These are phyloP conservation scores for Fusarium sp. DNA, from an alignment of 2,329 filamentous ascomycete genomes.

Conservation along the genomic window DNA sequence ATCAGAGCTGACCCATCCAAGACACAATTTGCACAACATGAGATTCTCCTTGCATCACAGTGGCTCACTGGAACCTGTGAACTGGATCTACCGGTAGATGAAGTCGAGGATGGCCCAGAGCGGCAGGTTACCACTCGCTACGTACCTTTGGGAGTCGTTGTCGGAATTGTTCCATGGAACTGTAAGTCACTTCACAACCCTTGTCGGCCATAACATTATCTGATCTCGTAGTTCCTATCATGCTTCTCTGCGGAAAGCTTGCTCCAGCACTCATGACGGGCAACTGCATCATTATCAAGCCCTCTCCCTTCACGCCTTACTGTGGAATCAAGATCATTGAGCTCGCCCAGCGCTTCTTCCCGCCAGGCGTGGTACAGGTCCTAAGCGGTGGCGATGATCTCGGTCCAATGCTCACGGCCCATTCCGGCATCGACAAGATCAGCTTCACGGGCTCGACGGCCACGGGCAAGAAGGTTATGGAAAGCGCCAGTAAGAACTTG, in stretches of 20 bases:
- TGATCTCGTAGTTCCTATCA: slow-evolving; percentile 52
- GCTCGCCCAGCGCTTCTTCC: slow-evolving; percentile 69
- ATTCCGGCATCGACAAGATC: slow-evolving; percentile 73
- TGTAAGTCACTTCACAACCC: slow-evolving; percentile 45
- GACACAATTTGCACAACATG: too few species aligned
- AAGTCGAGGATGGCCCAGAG: slow-evolving; percentile 10
- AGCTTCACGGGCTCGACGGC: slow-evolving; percentile 74
- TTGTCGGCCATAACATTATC: too few species aligned
- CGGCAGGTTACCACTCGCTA: not conserved
- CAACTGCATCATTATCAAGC: slow-evolving; percentile 70
- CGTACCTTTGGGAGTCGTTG: slow-evolving; percentile 58
- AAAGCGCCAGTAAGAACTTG: slow-evolving; percentile 66
- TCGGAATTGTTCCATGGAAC: slow-evolving; percentile 69
- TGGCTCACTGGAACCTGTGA: too few species aligned
- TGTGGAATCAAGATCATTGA: slow-evolving; percentile 71
- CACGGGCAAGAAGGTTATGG: slow-evolving; percentile 74
- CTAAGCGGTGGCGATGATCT: slow-evolving; percentile 73
- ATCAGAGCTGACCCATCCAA: too few species aligned
- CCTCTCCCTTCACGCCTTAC: slow-evolving; percentile 72
- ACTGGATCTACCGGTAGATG: not conserved
- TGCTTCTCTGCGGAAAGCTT: slow-evolving; percentile 61
- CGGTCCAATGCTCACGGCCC: slow-evolving; percentile 69
- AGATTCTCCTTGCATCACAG: too few species aligned
- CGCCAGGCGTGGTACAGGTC: slow-evolving; percentile 73
- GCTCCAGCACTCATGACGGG: slow-evolving; percentile 70